phyloP scores from a whole-genome alignment of 176 grass and related monocot species.

The Lolium perenne region DNA sequence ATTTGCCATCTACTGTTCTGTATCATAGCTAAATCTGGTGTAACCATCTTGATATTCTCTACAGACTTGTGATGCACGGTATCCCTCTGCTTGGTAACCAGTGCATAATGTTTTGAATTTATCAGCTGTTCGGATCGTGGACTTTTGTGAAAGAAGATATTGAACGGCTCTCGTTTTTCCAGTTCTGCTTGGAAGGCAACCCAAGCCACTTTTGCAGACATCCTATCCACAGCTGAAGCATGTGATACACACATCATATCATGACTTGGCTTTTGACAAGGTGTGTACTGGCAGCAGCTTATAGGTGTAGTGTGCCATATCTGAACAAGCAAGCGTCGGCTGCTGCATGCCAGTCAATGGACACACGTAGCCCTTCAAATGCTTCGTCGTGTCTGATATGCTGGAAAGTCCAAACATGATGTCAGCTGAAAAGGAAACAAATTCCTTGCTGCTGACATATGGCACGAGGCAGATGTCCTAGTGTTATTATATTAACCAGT shows the following conservation, averaged over 20 bases:
- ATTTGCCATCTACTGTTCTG: background rate
- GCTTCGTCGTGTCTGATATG: background rate
- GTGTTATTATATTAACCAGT: background rate
- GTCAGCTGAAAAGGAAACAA: background rate
- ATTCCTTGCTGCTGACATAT: background rate
- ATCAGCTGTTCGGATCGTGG: background rate
- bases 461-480: background rate
- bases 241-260: too few species aligned
- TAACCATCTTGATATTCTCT: constrained; percentile 1
- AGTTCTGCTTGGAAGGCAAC: background rate
- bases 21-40: background rate
- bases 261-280: too few species aligned
- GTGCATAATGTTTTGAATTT: background rate
- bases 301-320: background rate
- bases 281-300: too few species aligned
- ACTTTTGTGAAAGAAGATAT: background rate
- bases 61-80: background rate
- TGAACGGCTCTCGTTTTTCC: background rate
- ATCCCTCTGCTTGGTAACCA: background rate
- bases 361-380: constrained; percentile 5
- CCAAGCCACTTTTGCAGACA: background rate
- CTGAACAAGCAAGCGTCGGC: constrained; percentile 3
- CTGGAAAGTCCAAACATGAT: background rate
- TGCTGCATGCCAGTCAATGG: background rate
- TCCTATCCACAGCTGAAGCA: background rate